These are phyloP conservation scores for Malassezia pachydermatis DNA, from an alignment of 1,284 basidiomycete genomes.

Conservation along the genomic window DNA sequence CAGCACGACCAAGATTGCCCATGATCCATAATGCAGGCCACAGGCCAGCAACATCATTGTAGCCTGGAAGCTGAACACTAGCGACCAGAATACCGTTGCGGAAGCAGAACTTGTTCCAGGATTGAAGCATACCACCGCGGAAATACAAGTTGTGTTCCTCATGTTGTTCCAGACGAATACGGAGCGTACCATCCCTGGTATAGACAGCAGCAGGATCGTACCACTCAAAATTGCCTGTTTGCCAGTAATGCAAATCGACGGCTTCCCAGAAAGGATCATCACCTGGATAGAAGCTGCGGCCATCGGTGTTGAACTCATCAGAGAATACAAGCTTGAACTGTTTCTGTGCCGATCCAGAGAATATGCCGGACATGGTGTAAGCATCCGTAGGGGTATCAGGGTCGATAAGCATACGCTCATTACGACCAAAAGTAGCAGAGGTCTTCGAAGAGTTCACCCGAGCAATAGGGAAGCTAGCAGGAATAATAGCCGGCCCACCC, in stretches of 20 bases:
- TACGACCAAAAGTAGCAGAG: not conserved
- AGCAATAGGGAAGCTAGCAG: not conserved
- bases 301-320: slow-evolving; percentile 47
- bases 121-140: slow-evolving; percentile 54
- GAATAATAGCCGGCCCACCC: not conserved
- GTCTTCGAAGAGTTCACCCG: slow-evolving; percentile 1
- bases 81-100: slow-evolving; percentile 78
- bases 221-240: slow-evolving; percentile 37
- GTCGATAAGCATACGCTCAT: slow-evolving; percentile 39
- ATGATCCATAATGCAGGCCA: slow-evolving; percentile 73
- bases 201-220: slow-evolving; percentile 72
- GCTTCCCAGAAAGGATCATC: slow-evolving; percentile 65
- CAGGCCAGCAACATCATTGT: slow-evolving; percentile 54
- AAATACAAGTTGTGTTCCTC: slow-evolving; percentile 58
- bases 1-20: slow-evolving; percentile 58
- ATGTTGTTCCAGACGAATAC: slow-evolving; percentile 56
- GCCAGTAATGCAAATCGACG: slow-evolving; percentile 62
- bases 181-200: slow-evolving; percentile 66
- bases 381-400: slow-evolving; percentile 45
- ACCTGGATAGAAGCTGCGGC: slow-evolving; percentile 54
- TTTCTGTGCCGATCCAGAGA: slow-evolving; percentile 21
- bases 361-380: slow-evolving; percentile 51
- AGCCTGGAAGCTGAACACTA: slow-evolving; percentile 68
- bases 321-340: slow-evolving; percentile 45
- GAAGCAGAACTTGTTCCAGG: slow-evolving; percentile 87